These are phyloP conservation scores for Phytopythium delawarense DNA, from an alignment of 352 stramenopile species.

Conservation along the genomic window DNA sequence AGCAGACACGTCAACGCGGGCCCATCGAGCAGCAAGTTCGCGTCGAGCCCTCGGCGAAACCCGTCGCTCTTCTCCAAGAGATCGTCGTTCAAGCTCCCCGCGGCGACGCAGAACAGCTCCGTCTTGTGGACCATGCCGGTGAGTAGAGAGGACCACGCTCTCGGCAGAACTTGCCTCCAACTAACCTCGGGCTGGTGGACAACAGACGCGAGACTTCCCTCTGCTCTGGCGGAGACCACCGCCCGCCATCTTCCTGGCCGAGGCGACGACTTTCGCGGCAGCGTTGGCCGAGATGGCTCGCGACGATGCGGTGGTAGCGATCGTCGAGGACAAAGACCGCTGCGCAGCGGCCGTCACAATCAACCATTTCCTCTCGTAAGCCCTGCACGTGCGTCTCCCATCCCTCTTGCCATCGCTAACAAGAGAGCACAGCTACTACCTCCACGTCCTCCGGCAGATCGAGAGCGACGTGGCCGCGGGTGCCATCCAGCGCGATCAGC, in stretches of 20 bases:
- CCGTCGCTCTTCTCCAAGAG: background rate
- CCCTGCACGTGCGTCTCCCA: background rate
- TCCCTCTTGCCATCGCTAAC: background rate
- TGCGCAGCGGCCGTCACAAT: conserved; percentile 19
- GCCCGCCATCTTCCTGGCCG: conserved; percentile 19
- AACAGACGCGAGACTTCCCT: conserved; percentile 33
- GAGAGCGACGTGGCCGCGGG: conserved; percentile 4
- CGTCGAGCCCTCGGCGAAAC: background rate
- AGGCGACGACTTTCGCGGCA: conserved; percentile 9
- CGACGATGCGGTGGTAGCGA: background rate
- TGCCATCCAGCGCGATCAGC: conserved; percentile 4
- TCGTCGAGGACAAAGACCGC: background rate
- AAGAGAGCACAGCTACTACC: background rate
- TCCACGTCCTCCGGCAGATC: conserved; percentile 8
- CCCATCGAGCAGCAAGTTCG: background rate
- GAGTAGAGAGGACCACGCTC: background rate
- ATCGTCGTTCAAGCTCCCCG: conserved; percentile 3
- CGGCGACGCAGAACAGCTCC: background rate
- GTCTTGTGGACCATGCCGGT: conserved; percentile 3
- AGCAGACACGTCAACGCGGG: background rate
- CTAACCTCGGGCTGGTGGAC: background rate
- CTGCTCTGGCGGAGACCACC: conserved; percentile 43
- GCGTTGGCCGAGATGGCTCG: conserved; percentile 31
- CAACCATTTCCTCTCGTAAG: conserved; percentile 40
- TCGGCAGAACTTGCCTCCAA: background rate